Evolutionary conservation across 306 rosid species (phyloP), one percentile per base, ranked within the genome.

Genomic region (Quercus parvula): DNA sequence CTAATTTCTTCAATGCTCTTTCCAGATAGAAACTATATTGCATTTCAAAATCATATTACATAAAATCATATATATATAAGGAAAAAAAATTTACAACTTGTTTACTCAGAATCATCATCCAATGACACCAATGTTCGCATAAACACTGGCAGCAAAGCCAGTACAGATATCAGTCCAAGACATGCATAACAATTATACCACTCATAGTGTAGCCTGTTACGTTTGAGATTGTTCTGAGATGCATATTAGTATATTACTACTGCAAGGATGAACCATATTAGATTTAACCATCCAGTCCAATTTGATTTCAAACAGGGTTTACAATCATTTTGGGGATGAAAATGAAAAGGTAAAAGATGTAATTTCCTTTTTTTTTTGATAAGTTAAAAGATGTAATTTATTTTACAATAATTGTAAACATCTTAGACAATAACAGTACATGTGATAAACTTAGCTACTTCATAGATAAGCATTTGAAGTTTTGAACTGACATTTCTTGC

Each of bases 1-100:
- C 19, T 56, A 56, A 74, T 56, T 54, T 74, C 66, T 30, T 74
- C 77, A 33, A 54, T 31, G 66, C 68, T 74, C 77, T 30, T 74
- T 56, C 66, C 77, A 56, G 67, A 74, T n/a, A 74, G 52, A 56
- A 74, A 27, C 77, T 74, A 74, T 6, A 31, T n/a, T 27, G 10
- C 77, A 33, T 74, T 27, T 54, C 57, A 11, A 49, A 74, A 56
- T 56, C 24, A 11, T 38, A 73, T 73, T 18, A 30, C 25, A 73
- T 6, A 73, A 73, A 22, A 17, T 15, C 24, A 62, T 1, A 25
- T 11, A 22, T 4, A 25, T 13, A 7, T 38, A 38, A 41, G 46
- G 46, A 25, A 25, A 13, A 24, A 62, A 4, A 14, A 25, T 25
- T 27, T 25, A 12, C 64, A 5, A 22, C 22, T 9, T 22, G 64